Conservation (phyloP, 352 stramenopile species). For the Globisporangium sylvaticum region DNA sequence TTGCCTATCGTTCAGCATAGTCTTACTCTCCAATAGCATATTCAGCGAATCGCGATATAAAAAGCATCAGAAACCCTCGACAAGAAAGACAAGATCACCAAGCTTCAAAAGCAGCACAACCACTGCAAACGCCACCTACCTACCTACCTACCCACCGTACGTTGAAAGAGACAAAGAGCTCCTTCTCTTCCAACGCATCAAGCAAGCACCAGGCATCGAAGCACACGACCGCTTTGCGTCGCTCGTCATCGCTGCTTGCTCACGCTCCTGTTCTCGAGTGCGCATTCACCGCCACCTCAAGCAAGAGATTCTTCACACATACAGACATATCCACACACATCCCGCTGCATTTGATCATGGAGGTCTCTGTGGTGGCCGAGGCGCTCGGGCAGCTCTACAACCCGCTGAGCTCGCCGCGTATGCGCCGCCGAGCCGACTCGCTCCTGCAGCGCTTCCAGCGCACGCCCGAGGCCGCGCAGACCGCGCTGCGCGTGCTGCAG, state of each 20-base stretch:
- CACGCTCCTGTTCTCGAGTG: not conserved
- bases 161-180: no score
- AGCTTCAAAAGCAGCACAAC: not conserved
- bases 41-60: not conserved
- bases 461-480: slow-evolving; percentile 56
- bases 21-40: not conserved
- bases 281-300: not conserved
- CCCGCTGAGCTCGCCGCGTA: slow-evolving; percentile 57
- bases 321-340: not conserved
- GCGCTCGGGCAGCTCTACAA: slow-evolving; percentile 75
- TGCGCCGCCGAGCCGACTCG: slow-evolving; percentile 66
- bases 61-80: not conserved
- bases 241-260: not conserved
- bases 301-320: not conserved
- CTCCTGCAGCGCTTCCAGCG: slow-evolving; percentile 73
- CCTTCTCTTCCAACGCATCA: not conserved
- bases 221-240: not conserved
- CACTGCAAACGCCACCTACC: no score
- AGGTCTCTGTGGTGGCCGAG: slow-evolving; percentile 45
- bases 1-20: not conserved
- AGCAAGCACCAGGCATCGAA: not conserved
- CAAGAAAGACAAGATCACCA: not conserved
- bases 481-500: slow-evolving; percentile 53
- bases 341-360: slow-evolving; percentile 24
- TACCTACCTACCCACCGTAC: no score